Evolutionary conservation across 768 basidiomycete genomes (phyloP), one percentile per base, ranked within the genome.

Genomic region (Trametes villosa): DNA sequence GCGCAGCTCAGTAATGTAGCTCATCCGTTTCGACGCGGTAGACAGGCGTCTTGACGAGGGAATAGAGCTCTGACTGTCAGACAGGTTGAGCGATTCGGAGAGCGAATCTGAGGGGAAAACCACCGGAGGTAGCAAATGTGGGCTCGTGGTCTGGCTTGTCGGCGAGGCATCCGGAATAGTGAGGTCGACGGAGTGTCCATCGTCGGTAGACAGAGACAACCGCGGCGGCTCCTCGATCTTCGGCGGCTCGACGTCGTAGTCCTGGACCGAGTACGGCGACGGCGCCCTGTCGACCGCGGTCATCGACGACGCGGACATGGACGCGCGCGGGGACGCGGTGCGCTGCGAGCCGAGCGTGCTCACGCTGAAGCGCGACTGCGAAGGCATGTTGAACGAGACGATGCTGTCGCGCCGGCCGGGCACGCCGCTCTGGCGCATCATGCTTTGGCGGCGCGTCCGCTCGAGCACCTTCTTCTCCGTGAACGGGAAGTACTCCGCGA

Each of bases 401-500:
- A 74, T 75, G 40, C 79, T 81, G 62, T 82, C 79, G 26, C 79
- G 72, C 57, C 84, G 85, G 48, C 83, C 76, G 48, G 76, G 76
- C 45, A 77, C 73, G 46, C 83, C 79, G 73, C 80, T 79, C 55
- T 80, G 73, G 1, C 85, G 77, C 81, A 96, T 84, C 83, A 97
- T 92, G 69, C 92, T 95, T 71, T 97, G 87, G 51, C 97, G 79
- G 11, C 91, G 90, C 8, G 93, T 94, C 51, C 94, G 88, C 72
- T 91, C 85, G 40, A 99, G 78, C 36, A 92, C 90, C 76, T 90
- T 95, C 77, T 90, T 93, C 79, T 97, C 94, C 4, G 94, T 88
- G 64, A 84, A 83, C 1, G 97, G 97, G 86, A 99, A 99, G 79
- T 91, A 99, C 62, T 97, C 96, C 20, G 90, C 87, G 51, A 98